Base-by-base conservation (phyloP, 2,329 filamentous ascomycete species). In the Rutstroemia sydowiana region DNA sequence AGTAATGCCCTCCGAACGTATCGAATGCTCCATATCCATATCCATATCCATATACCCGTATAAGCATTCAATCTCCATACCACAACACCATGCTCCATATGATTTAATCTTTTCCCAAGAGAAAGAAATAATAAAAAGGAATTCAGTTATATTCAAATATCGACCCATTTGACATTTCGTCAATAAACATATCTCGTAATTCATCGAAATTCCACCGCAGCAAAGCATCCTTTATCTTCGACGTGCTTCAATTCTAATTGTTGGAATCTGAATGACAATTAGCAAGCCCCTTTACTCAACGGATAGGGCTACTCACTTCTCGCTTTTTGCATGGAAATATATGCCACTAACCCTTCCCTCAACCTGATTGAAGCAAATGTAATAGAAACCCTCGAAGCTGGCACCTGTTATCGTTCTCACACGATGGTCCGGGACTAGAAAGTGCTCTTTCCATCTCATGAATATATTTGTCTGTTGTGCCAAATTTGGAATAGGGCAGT, bases 401-500 rank as follows among this genome's bases (percentile, higher is more conserved):
- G 93, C 93, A 16, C 93, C 93, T 31, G 83, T 87, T 56, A 98
- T 95, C 10, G 88, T 95, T 55, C 85, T 81, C 18, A 97, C 90
- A 14, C 88, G 81, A 68, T 98, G 93, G 64, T 98, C 91, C 1
- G 93, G 93, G 0, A 98, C 93, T 0, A 98, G 75, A 64, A 98
- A 98, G 63, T 95, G 90, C 66, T 98, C 93, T 70, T 98, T 98
- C 93, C 93, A 98, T 55, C 93, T 83, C 93, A 98, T 98, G 65
- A 96, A 98, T 30, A 98, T 84, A 67, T 95, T 84, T 61, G 96
- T 91, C 57, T 83, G 78, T 65, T 95, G 87, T 44, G 82, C 79
- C 60, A 85, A 81, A 61, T 95, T 85, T 73, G 83, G 73, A 73
- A 78, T 57, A 74, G 79, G 61, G 78, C 81, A 59, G 78, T 77